A percentile compares a stretch with the other conserved stretches of the same genome.
These are phyloP conservation scores for Zygnema circumcarinatum DNA, from an alignment of 139 green algal species.

Conservation along the genomic window DNA sequence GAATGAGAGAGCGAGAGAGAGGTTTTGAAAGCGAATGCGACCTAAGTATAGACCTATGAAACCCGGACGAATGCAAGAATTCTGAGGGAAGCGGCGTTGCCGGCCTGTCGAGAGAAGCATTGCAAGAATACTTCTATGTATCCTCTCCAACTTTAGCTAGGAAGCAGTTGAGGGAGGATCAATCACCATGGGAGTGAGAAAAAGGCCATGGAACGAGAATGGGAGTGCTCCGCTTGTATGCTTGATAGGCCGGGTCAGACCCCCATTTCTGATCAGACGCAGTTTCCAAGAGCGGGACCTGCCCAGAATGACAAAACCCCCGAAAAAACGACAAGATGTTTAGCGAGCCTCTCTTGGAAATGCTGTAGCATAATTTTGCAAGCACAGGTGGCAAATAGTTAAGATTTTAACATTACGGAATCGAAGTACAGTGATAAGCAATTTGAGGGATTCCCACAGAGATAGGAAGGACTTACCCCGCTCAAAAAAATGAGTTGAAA, in stretches of 20 bases:
- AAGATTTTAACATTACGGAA: no score
- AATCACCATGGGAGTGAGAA: neutral
- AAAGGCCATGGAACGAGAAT: slow-evolving; percentile 17
- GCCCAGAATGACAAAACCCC: neutral
- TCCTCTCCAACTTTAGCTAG: no score
- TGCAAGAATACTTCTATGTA: no score
- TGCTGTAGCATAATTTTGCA: no score
- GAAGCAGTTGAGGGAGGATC: neutral
- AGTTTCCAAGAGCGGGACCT: slow-evolving; percentile 32
- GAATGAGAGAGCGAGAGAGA: neutral
- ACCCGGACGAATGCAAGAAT: neutral
- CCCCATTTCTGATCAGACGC: slow-evolving; percentile 22
- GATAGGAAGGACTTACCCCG: neutral
- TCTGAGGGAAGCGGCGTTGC: neutral
- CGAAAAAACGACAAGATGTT: no score
- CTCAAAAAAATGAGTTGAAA: neutral
- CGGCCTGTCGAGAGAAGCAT: neutral
- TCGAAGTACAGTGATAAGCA: no score
- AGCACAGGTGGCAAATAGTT: no score
- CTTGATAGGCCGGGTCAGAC: slow-evolving; percentile 23
- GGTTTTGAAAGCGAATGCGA: neutral
- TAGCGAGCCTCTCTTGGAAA: no score
- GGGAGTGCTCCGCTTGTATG: slow-evolving; percentile 7
- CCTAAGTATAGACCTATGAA: neutral
- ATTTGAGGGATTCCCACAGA: no score